Evolutionary conservation across 1,284 basidiomycete species (phyloP), one percentile per base, ranked within the genome.

Genomic region (Fomes fomentarius): DNA sequence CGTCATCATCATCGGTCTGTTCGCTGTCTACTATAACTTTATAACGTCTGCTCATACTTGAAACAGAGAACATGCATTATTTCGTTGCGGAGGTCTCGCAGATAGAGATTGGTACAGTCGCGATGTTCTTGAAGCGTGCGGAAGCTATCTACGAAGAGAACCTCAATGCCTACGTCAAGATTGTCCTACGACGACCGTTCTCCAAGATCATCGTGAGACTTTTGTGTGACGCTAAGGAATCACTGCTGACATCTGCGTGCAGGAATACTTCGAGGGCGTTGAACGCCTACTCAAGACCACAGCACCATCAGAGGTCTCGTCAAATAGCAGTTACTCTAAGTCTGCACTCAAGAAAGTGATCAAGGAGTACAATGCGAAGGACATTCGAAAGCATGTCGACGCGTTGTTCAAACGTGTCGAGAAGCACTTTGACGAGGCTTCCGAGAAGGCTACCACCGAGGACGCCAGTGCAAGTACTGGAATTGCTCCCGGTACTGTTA

Each of bases 201-300:
- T 80, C 87, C 1, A 93, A 92, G 68, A 83, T 97, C 59, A 91
- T 96, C 61, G 94, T 96, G 63, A 62, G 91, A 76, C 19, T 28
- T 44, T 42, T 30, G 4, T 24, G 47, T 4, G 46, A 22, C 15
- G 12, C 33, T 1, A 3, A 2, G 6, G 3, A 6, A 24, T n/a
- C 11, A 4, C 17, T n/a, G 39, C 25, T 24, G 52, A 25, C 54
- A 31, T 17, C 26, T 2, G 3, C 8, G 10, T 21, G 12, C 66
- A 96, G 94, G 96, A 98, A 71, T 98, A 92, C 71, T 96, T 97
- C 64, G 93, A 96, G 54, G 94, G 93, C 1, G 81, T 98, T 34
- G 95, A 98, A 63, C 84, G 90, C 12, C 78, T 94, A 2, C 76
- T 98, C 22, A 87, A 90, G 66, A 90, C 88, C 3, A 92, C 91